Evolutionary conservation across 768 basidiomycete genomes (phyloP), one percentile per base, ranked within the genome.

Genomic region (Pisolithus marmoratus): DNA sequence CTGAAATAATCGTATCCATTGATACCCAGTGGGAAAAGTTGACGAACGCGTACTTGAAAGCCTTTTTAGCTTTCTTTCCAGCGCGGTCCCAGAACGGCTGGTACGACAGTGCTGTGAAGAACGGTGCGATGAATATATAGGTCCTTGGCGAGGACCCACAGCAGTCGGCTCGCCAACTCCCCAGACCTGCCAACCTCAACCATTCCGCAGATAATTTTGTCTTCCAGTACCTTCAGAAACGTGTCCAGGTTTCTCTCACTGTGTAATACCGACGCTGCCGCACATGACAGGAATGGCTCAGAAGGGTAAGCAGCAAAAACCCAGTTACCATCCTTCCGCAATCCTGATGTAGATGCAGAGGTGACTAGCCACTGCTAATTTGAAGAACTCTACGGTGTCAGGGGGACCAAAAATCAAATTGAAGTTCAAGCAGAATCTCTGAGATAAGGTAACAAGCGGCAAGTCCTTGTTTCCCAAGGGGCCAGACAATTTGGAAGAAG

Each of bases 81-180:
- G 26, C 26, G 4, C 26, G 3, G 26, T 26, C 26, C 54, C 48
- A 55, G 38, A 55, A 34, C 17, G 7, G 26, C 26, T 26, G 4
- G 26, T 26, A 26, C 7, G 26, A 7, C 26, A 4, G 26, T 4
- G 7, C 26, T 3, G 7, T 26, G 26, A 26, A 7, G 8, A 20
- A 2, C 5, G 5, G 12, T 12, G 15, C 11, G n/a, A 22, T 50
- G 48, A 38, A 52, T 38, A 14, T 44, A 52, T 17, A 46, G 24
- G 38, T 57, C 56, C 22, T 54, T 54, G 1, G 56, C 56, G 7
- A 54, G 46, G 5, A 57, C 41, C 50, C 46, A 49, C 6, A 57
- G 44, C 4, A 57, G 23, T 3, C 55, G 52, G 26, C 55, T 57
- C 11, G 31, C 45, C 6, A 57, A 46, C 42, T 57, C 58, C 15